Evolutionary conservation across 2,329 filamentous ascomycete species (phyloP), one percentile per base, ranked within the genome.

Genomic region (Hawksworthiomyces lignivorus): DNA sequence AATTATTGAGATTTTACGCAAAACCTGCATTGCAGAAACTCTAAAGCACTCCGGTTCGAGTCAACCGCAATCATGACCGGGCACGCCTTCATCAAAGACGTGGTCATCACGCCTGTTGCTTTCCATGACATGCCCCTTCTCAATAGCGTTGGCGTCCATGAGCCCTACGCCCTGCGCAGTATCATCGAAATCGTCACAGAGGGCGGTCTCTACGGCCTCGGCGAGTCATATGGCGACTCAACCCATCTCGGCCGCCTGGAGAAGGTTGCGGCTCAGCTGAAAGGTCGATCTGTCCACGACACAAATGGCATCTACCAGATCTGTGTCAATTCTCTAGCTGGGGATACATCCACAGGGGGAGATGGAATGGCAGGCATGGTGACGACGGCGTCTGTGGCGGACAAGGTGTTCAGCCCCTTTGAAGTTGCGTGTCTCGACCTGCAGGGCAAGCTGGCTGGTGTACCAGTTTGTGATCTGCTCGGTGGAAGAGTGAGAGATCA

Each of bases 61-160:
- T n/a, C n/a, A n/a, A n/a, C n/a, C n/a, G n/a, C n/a, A n/a, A 26
- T 4, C 24, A 26, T 26, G 24, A 12, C 24, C 8, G 24, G 24
- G 12, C n/a, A 11, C 14, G 22, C 15, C n/a, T 15, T 51, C n/a
- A 66, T 66, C 43, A 55, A 54, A 51, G 55, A 65, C 18, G 55
- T 68, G 28, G 32, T 62, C 34, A 65, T 67, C 48, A 67, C 62
- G 3, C 62, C 63, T 0, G 63, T 67, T 52, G 64, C 63, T 20
- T 66, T 68, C 42, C 64, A 64, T 52, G 63, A 64, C 41, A 65
- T 67, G 61, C 64, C 63, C 15, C 49, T 68, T 49, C 51, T 68
- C 27, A 68, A 67, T 34, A 63, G 62, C 38, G 60, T 66, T 19
- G 63, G 64, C 36, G 62, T 68, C 17, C 63, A 67, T 42, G 64